Evolutionary conservation across 805 yeast species (phyloP).

Genomic region (Cyberlindnera subsufficiens): DNA sequence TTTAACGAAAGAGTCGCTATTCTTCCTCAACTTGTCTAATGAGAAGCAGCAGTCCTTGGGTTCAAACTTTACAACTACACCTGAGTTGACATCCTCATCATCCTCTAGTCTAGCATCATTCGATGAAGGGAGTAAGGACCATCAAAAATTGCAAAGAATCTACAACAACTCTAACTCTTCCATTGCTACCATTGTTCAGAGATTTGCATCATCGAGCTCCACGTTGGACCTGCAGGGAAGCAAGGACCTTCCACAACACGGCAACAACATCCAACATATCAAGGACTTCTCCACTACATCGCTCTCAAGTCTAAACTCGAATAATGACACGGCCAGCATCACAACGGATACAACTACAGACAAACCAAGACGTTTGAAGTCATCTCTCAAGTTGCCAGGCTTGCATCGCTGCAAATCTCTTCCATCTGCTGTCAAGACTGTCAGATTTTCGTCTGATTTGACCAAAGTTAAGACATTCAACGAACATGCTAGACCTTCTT

Average conservation of each 20-base stretch:
- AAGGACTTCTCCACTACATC: slow-evolving; percentile 10
- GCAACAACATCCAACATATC: slow-evolving; percentile 1
- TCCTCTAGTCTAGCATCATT: slow-evolving; percentile 17
- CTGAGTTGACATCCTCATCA: slow-evolving; percentile 13
- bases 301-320: slow-evolving; percentile 8
- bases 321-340: slow-evolving; percentile 7
- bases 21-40: slow-evolving; percentile 6
- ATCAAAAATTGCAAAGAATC: slow-evolving; percentile 7
- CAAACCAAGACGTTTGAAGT: slow-evolving; percentile 24
- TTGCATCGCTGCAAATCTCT: slow-evolving; percentile 38
- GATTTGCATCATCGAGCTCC: slow-evolving; percentile 18
- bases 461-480: slow-evolving; percentile 62
- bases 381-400: slow-evolving; percentile 42
- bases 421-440: slow-evolving; percentile 46
- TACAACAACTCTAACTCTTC: slow-evolving; percentile 19
- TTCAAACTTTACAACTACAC: slow-evolving; percentile 15
- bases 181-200: slow-evolving; percentile 20
- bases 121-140: slow-evolving; percentile 16
- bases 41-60: neutral
- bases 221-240: slow-evolving; percentile 12
- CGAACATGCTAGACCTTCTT: slow-evolving; percentile 52
- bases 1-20: slow-evolving; percentile 10
- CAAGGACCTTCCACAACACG: neutral
- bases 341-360: slow-evolving; percentile 6
- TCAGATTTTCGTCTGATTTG: slow-evolving; percentile 55